Percentiles rank a stretch among this genome's conserved stretches.
Conservation (phyloP, 2,329 filamentous ascomycete species). For the Ilyonectria sp. region DNA sequence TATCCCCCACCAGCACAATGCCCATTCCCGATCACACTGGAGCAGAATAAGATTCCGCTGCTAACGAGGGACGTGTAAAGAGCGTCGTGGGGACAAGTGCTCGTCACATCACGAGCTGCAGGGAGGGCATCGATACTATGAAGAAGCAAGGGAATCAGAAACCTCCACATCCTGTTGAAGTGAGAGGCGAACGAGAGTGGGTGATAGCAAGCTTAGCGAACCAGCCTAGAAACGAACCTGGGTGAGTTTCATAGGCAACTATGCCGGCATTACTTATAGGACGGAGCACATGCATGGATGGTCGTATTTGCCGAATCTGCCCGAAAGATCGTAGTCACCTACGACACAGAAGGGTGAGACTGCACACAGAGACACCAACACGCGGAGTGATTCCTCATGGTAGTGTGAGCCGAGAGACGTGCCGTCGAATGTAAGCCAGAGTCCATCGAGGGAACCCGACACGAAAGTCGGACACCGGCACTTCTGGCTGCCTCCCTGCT, state of each 20-base stretch:
- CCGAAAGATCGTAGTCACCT: neutral
- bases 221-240: neutral
- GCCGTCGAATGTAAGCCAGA: conserved; percentile 2
- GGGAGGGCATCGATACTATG: conserved; percentile 28
- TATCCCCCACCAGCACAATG: conserved; percentile 40
- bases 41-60: conserved; percentile 50
- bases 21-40: conserved; percentile 45
- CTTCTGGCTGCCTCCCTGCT: conserved; percentile 19
- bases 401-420: conserved; percentile 15
- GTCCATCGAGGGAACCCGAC: neutral
- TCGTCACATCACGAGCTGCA: conserved; percentile 32
- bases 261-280: conserved; percentile 24
- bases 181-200: conserved; percentile 35
- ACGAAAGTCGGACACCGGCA: conserved; percentile 27
- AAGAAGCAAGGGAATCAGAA: conserved; percentile 32
- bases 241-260: neutral
- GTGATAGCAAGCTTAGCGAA: conserved; percentile 2
- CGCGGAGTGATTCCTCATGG: neutral
- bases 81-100: conserved; percentile 47
- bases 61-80: conserved; percentile 50
- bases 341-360: neutral
- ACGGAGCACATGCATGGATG: neutral
- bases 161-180: conserved; percentile 41
- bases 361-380: neutral
- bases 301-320: neutral